Evolutionary conservation across 805 yeast species (phyloP).

Genomic region (Saturnispora mendoncae): DNA sequence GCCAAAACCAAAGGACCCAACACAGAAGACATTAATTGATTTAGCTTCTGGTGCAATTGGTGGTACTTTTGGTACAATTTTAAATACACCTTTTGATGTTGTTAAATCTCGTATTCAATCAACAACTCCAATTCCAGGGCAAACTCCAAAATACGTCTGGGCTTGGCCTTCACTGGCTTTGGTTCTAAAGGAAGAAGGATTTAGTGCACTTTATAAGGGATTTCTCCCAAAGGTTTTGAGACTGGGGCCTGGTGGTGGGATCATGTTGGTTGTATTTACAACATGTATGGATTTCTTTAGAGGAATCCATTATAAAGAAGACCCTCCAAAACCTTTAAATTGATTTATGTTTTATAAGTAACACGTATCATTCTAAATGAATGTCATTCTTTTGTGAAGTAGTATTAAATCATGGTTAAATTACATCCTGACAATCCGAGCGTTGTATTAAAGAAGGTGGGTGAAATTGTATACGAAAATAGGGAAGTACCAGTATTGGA

Average conservation of each 20-base stretch:
- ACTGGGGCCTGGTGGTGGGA: conserved; percentile 99
- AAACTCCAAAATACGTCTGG: conserved; percentile 85
- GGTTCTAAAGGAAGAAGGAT: conserved; percentile 86
- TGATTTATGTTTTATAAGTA: neutral
- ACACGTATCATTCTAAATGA: too few relatives aligned
- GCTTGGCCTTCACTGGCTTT: conserved; percentile 68
- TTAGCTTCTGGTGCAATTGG: conserved; percentile 90
- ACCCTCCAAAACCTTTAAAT: neutral
- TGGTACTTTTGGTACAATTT: conserved; percentile 91
- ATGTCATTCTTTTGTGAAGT: too few relatives aligned
- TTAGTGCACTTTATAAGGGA: conserved; percentile 86
- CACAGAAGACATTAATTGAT: conserved; percentile 78
- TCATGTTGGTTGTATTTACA: conserved; percentile 91
- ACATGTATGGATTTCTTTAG: conserved; percentile 91
- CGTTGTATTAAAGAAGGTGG: conserved; percentile 56
- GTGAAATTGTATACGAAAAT: conserved; percentile 56
- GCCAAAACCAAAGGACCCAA: conserved; percentile 64
- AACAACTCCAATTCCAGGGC: conserved; percentile 57
- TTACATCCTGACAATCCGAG: conserved; percentile 30
- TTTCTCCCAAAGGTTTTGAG: conserved; percentile 94
- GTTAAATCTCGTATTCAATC: conserved; percentile 94
- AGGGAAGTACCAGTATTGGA: conserved; percentile 55
- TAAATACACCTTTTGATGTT: conserved; percentile 96
- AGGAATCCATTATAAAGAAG: conserved; percentile 32
- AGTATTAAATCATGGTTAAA: too few relatives aligned